Evolutionary conservation across 2,329 filamentous ascomycete genomes (phyloP).

Genomic region (Pezicula carpinea): DNA sequence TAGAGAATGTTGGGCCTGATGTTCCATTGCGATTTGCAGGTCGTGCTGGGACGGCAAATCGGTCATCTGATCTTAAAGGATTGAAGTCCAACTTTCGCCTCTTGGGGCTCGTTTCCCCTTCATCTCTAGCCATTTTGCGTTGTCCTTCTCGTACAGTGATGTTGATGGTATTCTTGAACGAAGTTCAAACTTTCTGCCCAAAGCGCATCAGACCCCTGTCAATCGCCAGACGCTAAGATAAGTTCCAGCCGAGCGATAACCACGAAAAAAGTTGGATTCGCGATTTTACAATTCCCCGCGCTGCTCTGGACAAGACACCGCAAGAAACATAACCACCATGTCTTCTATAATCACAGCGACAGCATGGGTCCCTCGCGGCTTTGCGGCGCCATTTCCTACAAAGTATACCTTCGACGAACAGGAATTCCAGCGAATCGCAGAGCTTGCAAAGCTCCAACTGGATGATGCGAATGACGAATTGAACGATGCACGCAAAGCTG

Average conservation of each 20-base stretch:
- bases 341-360: conserved; percentile 54
- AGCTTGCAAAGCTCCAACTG: conserved; percentile 56
- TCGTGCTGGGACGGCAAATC: conserved; percentile 39
- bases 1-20: conserved; percentile 32
- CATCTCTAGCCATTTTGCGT: conserved; percentile 33
- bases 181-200: neutral
- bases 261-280: conserved; percentile 8
- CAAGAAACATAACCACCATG: conserved; percentile 3
- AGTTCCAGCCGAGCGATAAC: conserved; percentile 5
- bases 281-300: neutral
- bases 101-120: conserved; percentile 48
- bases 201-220: neutral
- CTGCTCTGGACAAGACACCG: neutral
- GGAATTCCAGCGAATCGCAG: conserved; percentile 53
- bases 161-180: neutral
- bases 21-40: conserved; percentile 17
- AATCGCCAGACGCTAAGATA: conserved; percentile 7
- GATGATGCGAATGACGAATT: conserved; percentile 89
- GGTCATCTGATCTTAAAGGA: conserved; percentile 47
- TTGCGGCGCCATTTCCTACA: conserved; percentile 52
- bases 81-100: conserved; percentile 62
- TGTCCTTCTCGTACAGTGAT: neutral
- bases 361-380: conserved; percentile 53
- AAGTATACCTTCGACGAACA: conserved; percentile 55
- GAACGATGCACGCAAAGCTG: conserved; percentile 46